Conservation (phyloP, 129 eudicot species). For the Escallonia rubra region DNA sequence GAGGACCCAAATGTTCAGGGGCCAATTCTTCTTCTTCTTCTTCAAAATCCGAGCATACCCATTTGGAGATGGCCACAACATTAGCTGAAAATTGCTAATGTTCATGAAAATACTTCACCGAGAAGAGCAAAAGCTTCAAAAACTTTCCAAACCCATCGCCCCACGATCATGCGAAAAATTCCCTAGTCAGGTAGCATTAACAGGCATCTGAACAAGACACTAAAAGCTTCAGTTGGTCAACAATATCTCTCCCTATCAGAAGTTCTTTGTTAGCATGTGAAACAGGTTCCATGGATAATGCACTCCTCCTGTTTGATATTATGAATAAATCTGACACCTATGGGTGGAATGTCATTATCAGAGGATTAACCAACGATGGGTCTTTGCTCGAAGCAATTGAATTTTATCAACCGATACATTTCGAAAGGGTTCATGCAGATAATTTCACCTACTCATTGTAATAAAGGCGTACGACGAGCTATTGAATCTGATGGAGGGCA, state of each 20-base stretch:
- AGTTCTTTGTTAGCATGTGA: slow-evolving; percentile 14
- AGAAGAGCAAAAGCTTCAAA: slow-evolving; percentile 6
- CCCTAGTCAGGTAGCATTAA: slow-evolving; percentile 1
- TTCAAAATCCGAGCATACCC: not conserved
- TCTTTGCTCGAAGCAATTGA: slow-evolving; percentile 36
- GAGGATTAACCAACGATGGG: slow-evolving; percentile 48
- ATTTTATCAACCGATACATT: slow-evolving; percentile 37
- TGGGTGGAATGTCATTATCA: slow-evolving; percentile 58
- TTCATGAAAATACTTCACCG: not conserved
- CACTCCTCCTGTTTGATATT: slow-evolving; percentile 65
- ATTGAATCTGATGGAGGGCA: no score
- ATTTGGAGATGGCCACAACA: not conserved
- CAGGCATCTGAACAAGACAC: not conserved
- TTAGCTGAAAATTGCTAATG: not conserved
- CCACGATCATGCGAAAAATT: slow-evolving; percentile 1
- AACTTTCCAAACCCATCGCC: not conserved
- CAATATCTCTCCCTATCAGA: slow-evolving; percentile 1
- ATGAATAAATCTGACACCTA: slow-evolving; percentile 45
- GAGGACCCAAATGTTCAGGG: no score
- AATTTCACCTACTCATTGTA: no score
- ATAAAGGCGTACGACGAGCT: no score
- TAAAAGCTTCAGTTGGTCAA: not conserved
- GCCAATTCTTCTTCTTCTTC: not conserved
- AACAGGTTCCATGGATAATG: slow-evolving; percentile 45
- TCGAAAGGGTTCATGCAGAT: slow-evolving; percentile 3